Percentiles rank a stretch among this genome's conserved stretches.
Conservation (phyloP, 192 early-diverging fungal species). For the Pilobolus umbonatus region DNA sequence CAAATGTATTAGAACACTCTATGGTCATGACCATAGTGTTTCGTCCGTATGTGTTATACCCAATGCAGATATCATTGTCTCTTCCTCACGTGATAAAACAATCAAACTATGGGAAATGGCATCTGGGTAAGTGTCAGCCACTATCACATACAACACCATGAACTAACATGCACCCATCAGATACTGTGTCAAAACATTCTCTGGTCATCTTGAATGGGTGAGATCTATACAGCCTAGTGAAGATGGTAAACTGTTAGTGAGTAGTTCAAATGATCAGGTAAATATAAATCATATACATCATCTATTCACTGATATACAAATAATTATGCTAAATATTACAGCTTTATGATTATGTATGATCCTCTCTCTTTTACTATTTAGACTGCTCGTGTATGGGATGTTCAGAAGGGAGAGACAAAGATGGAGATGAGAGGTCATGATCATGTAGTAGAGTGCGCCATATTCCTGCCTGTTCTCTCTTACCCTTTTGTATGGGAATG, state of each 20-base stretch:
- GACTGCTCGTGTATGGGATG: constrained; percentile 84
- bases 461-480: constrained; percentile 71
- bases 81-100: constrained; percentile 88
- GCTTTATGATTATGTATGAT: not conserved
- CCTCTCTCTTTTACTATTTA: too few relatives aligned
- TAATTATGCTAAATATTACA: too few relatives aligned
- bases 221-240: constrained; percentile 62
- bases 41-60: constrained; percentile 74
- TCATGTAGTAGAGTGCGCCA: constrained; percentile 91
- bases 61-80: constrained; percentile 75
- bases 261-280: constrained; percentile 84
- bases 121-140: constrained; percentile 53
- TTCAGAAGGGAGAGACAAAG: constrained; percentile 64
- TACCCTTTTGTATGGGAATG: constrained; percentile 67
- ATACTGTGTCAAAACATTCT: constrained; percentile 78
- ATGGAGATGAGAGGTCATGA: constrained; percentile 85
- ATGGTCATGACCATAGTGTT: constrained; percentile 92
- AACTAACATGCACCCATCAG: too few relatives aligned
- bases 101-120: constrained; percentile 87
- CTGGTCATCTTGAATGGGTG: constrained; percentile 89
- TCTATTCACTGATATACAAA: too few relatives aligned
- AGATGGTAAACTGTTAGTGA: constrained; percentile 70
- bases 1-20: constrained; percentile 80
- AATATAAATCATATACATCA: too few relatives aligned
- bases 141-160: not conserved